Conservation (phyloP, 2,329 filamentous ascomycete genomes). For the Xylaria arbuscula region DNA sequence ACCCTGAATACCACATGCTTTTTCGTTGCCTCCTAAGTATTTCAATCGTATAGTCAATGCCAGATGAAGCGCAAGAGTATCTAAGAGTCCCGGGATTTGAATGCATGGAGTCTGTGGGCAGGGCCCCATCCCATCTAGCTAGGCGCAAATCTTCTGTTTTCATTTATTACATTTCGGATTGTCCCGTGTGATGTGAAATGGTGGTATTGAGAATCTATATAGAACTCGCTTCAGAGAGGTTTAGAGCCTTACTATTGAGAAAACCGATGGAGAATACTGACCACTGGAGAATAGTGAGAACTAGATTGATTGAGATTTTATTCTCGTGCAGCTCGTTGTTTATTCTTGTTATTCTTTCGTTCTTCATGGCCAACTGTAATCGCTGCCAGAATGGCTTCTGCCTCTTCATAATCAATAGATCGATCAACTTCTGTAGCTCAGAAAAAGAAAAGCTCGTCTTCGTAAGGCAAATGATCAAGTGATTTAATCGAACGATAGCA, state of each 20-base stretch:
- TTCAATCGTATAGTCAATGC: too few relatives aligned
- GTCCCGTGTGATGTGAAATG: constrained; percentile 8
- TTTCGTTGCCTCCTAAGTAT: too few relatives aligned
- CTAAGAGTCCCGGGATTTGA: too few relatives aligned
- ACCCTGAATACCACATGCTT: too few relatives aligned
- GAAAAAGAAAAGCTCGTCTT: constrained; percentile 21
- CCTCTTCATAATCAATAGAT: constrained; percentile 1
- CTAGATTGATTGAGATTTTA: constrained; percentile 26
- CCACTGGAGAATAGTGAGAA: constrained; percentile 26
- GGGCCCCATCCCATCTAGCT: too few relatives aligned
- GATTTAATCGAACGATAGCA: constrained; percentile 27
- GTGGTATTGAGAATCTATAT: constrained; percentile 27
- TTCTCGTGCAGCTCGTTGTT: constrained; percentile 23
- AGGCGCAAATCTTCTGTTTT: background rate
- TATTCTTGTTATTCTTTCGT: constrained; percentile 16
- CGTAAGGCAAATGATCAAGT: constrained; percentile 29
- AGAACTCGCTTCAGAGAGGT: constrained; percentile 21
- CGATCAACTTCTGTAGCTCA: constrained; percentile 19
- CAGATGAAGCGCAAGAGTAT: too few relatives aligned
- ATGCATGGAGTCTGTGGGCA: too few relatives aligned
- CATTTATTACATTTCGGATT: constrained; percentile 17
- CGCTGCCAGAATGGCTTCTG: constrained; percentile 6
- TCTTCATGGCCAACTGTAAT: background rate
- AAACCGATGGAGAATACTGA: background rate
- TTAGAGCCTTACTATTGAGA: background rate